Conservation (phyloP, 2,329 filamentous ascomycete genomes). For the Penicillium griseofulvum region DNA sequence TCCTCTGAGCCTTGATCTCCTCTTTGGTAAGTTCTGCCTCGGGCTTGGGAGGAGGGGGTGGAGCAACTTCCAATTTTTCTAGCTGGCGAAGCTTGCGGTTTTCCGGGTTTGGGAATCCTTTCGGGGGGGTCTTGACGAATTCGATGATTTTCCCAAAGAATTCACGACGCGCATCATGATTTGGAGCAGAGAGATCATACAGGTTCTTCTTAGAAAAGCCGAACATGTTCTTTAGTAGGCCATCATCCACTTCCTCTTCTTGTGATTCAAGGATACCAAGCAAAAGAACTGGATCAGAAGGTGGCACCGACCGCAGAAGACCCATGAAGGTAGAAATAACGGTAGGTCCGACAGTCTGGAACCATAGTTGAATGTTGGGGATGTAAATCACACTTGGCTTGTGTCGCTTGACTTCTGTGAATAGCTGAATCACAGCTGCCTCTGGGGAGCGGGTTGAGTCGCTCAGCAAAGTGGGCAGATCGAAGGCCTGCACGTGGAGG, state of each 20-base stretch:
- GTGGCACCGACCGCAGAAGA: constrained; percentile 76
- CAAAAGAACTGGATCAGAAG: constrained; percentile 84
- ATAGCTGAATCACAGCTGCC: constrained; percentile 84
- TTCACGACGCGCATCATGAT: constrained; percentile 61
- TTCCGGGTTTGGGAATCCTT: constrained; percentile 80
- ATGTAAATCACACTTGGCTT: constrained; percentile 96
- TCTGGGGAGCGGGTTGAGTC: constrained; percentile 79
- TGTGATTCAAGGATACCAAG: constrained; percentile 78
- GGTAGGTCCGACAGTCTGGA: constrained; percentile 61
- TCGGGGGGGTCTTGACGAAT: constrained; percentile 75
- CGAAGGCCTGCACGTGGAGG: constrained; percentile 91
- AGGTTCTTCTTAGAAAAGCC: constrained; percentile 79
- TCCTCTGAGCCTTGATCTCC: constrained; percentile 75
- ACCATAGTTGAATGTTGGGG: constrained; percentile 87
- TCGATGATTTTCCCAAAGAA: constrained; percentile 75
- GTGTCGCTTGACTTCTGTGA: constrained; percentile 87
- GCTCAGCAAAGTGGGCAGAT: constrained; percentile 79
- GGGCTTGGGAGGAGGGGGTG: constrained; percentile 65
- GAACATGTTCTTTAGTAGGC: constrained; percentile 75
- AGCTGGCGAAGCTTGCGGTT: constrained; percentile 84
- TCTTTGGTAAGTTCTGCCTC: constrained; percentile 67
- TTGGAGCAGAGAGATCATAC: constrained; percentile 67
- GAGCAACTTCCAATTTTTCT: constrained; percentile 72
- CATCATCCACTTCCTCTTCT: constrained; percentile 58
- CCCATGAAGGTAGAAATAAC: constrained; percentile 78